These are phyloP conservation scores for Setaria viridis DNA, from an alignment of 202 grass and related monocot species.

Conservation along the genomic window DNA sequence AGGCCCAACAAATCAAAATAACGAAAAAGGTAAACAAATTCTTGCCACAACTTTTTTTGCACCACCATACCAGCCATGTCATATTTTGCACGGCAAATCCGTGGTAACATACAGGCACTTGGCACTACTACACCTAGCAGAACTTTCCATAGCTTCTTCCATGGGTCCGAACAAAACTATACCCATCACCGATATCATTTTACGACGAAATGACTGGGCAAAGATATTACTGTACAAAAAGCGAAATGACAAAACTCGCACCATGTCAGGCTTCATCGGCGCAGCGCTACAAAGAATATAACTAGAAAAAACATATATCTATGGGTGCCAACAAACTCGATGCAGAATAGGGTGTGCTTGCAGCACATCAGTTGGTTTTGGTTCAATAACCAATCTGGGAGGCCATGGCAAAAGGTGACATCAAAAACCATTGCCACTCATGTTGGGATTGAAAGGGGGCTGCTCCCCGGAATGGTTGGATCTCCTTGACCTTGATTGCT, in stretches of 20 bases:
- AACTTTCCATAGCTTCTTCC: slow-evolving; percentile 19
- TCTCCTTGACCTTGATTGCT: slow-evolving; percentile 62
- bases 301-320: slow-evolving; percentile 64
- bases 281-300: slow-evolving; percentile 63
- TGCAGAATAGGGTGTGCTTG: slow-evolving; percentile 40
- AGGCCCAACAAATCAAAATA: slow-evolving; percentile 1
- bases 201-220: slow-evolving; percentile 53
- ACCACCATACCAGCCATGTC: slow-evolving; percentile 17
- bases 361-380: slow-evolving; percentile 53
- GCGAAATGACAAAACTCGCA: slow-evolving; percentile 64
- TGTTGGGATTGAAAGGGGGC: slow-evolving; percentile 48
- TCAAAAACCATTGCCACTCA: slow-evolving; percentile 64
- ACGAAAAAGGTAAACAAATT: not conserved
- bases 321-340: slow-evolving; percentile 49
- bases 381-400: slow-evolving; percentile 39
- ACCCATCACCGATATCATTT: slow-evolving; percentile 56
- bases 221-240: slow-evolving; percentile 68
- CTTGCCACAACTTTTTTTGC: not conserved
- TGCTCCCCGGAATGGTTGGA: slow-evolving; percentile 78
- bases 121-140: not conserved
- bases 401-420: slow-evolving; percentile 29
- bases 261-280: slow-evolving; percentile 64
- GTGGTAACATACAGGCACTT: not conserved
- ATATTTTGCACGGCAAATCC: slow-evolving; percentile 46
- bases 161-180: slow-evolving; percentile 46